phyloP scores from a whole-genome alignment of 2,329 filamentous ascomycete genomes.

The Exserohilum rostratum region DNA sequence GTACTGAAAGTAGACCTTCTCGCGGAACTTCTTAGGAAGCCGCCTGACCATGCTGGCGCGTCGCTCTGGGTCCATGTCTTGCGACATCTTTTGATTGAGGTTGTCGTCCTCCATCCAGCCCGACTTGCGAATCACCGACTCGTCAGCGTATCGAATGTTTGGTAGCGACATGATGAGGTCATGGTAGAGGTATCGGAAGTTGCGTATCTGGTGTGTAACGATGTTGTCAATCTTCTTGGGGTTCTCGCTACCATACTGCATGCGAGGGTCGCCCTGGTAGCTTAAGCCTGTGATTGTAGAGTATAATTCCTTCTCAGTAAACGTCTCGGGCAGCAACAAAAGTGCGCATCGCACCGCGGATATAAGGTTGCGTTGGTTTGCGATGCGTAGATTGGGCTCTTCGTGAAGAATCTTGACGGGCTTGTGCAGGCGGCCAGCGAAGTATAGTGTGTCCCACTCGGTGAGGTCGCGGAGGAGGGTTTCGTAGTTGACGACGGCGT shows the following conservation, averaged over 20 bases:
- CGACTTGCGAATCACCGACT: slow-evolving; percentile 59
- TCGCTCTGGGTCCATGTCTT: slow-evolving; percentile 91
- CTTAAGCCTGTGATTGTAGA: slow-evolving; percentile 89
- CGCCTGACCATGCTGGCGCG: slow-evolving; percentile 96
- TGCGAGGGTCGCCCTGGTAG: slow-evolving; percentile 95
- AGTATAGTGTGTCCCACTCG: slow-evolving; percentile 91
- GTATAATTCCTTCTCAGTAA: slow-evolving; percentile 88
- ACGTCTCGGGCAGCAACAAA: slow-evolving; percentile 79
- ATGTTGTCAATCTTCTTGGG: slow-evolving; percentile 94
- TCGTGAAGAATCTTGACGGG: slow-evolving; percentile 97
- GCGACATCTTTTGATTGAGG: slow-evolving; percentile 70
- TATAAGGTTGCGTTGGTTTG: slow-evolving; percentile 94
- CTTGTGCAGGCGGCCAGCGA: slow-evolving; percentile 95
- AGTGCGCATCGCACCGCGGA: slow-evolving; percentile 90
- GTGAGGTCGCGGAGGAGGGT: slow-evolving; percentile 85
- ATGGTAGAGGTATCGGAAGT: slow-evolving; percentile 90
- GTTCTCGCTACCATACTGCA: slow-evolving; percentile 88
- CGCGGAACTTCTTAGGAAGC: slow-evolving; percentile 82
- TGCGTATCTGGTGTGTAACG: slow-evolving; percentile 85
- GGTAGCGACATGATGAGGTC: slow-evolving; percentile 89
- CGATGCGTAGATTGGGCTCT: slow-evolving; percentile 86
- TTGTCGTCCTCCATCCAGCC: slow-evolving; percentile 67
- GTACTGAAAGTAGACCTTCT: slow-evolving; percentile 92
- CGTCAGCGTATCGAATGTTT: slow-evolving; percentile 79
- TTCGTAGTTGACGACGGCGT: slow-evolving; percentile 93